Evolutionary conservation across 331 rosid genomes (phyloP).

Genomic region (Rosa hybrid): DNA sequence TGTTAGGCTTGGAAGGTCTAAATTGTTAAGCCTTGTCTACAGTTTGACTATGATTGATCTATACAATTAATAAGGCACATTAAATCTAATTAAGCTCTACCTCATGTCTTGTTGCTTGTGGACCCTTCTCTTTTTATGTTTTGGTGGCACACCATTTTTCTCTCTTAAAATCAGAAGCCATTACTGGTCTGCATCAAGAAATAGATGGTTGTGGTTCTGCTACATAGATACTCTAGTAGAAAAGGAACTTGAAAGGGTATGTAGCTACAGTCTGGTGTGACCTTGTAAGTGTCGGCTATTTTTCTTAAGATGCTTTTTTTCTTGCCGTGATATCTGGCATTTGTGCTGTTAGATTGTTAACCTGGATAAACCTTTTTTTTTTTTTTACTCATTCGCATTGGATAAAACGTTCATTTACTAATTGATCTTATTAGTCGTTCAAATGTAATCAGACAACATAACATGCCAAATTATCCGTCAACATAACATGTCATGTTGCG

Average conservation of each 20-base stretch:
- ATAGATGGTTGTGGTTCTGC: neutral
- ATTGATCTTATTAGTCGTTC: neutral
- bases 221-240: neutral
- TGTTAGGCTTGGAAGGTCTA: constrained; percentile 10
- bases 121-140: neutral
- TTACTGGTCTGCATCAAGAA: constrained; percentile 16
- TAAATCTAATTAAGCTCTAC: constrained; percentile 1
- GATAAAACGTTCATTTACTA: neutral
- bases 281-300: neutral
- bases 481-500: neutral
- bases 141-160: constrained; percentile 5
- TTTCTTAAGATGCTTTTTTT: neutral
- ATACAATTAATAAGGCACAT: neutral
- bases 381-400: neutral
- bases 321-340: neutral
- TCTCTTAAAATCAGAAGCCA: neutral
- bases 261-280: neutral
- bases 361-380: too few species aligned
- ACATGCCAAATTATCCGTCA: neutral
- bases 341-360: neutral
- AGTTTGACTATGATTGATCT: neutral
- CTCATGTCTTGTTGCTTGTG: constrained; percentile 15
- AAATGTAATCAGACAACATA: neutral
- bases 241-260: neutral
- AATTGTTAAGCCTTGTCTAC: constrained; percentile 2